phyloP scores from a whole-genome alignment of 306 rosid genomes.

The Glycine soja region DNA sequence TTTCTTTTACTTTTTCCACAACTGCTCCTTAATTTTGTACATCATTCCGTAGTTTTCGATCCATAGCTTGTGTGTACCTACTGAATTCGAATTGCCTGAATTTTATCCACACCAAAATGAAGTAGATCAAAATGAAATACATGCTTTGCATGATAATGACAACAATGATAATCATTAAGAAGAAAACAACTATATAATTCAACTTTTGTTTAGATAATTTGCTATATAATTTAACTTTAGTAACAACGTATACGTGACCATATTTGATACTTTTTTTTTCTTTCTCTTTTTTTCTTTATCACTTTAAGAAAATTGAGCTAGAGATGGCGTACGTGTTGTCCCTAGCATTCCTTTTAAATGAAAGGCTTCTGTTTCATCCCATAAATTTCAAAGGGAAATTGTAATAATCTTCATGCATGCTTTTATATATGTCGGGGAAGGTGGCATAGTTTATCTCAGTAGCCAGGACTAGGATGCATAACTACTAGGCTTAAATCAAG shows the following conservation, averaged over 20 bases:
- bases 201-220: background rate
- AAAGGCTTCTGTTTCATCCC: slow-evolving; percentile 27
- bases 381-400: slow-evolving; percentile 19
- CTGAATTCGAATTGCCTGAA: background rate
- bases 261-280: background rate
- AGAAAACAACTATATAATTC: slow-evolving; percentile 12
- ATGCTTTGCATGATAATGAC: slow-evolving; percentile 9
- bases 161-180: slow-evolving; percentile 3
- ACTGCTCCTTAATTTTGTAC: background rate
- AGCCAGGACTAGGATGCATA: background rate
- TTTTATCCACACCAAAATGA: background rate
- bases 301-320: slow-evolving; percentile 33
- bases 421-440: background rate
- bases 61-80: background rate
- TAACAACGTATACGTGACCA: slow-evolving; percentile 1
- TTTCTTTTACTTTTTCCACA: background rate
- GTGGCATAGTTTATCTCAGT: background rate
- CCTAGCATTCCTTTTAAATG: slow-evolving; percentile 16
- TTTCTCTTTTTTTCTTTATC: background rate
- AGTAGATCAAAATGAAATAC: background rate
- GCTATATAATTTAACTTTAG: background rate
- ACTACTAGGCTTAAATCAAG: background rate
- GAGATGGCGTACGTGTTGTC: slow-evolving; percentile 1
- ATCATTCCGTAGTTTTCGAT: background rate
- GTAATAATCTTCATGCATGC: slow-evolving; percentile 21